Evolutionary conservation across 768 basidiomycete genomes (phyloP).

Genomic region (Tylopilus cervinicoccineus): DNA sequence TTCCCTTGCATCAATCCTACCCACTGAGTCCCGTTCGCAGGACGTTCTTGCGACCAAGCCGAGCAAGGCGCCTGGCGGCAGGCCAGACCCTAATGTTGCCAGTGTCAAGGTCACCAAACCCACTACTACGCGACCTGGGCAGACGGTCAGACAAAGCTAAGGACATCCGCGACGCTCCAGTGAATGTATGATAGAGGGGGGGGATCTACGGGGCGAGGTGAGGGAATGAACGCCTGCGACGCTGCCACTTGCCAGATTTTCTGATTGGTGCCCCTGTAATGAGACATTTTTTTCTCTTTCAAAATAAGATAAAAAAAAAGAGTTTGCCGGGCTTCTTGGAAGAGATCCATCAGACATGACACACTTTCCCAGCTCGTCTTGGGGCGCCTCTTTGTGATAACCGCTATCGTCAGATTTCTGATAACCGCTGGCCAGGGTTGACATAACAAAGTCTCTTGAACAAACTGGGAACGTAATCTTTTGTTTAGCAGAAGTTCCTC

Average conservation of each 20-base stretch:
- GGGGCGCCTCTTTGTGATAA: background rate
- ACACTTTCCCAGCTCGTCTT: too few relatives aligned
- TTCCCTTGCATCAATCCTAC: background rate
- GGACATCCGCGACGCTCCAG: background rate
- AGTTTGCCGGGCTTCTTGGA: background rate
- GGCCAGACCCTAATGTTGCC: background rate
- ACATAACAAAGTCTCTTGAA: too few relatives aligned
- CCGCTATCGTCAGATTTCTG: background rate
- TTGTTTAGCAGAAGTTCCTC: too few relatives aligned
- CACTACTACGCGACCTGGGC: background rate
- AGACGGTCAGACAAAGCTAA: background rate
- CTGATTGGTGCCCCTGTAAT: background rate
- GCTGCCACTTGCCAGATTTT: background rate
- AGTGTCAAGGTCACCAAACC: conserved; percentile 6
- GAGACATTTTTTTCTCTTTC: background rate
- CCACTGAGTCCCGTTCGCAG: conserved; percentile 9
- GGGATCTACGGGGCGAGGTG: background rate
- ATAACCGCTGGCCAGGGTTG: background rate
- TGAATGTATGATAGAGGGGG: background rate
- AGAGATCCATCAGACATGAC: too few relatives aligned
- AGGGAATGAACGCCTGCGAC: background rate
- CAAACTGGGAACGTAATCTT: too few relatives aligned
- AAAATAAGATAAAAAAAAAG: background rate
- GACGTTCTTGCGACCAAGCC: background rate
- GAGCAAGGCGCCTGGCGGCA: conserved; percentile 5